A percentile compares a stretch with the other conserved stretches of the same genome.
Evolutionary conservation across 805 yeast genomes (phyloP).

Genomic region (Wickerhamia fluorescens): DNA sequence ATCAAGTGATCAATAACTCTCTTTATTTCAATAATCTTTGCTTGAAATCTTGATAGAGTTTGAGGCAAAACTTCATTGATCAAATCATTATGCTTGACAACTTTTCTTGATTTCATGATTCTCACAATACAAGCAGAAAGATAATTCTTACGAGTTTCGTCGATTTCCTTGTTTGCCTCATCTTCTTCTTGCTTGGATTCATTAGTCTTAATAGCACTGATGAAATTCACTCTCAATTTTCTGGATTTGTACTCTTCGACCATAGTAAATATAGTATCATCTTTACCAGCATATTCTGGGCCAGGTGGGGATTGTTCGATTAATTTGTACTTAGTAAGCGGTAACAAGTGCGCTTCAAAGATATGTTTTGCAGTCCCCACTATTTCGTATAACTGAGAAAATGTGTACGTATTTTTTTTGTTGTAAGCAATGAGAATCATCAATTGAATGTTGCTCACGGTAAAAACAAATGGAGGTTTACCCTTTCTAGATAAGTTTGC

Average conservation of each 20-base stretch:
- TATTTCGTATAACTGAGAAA: conserved; percentile 52
- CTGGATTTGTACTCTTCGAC: conserved; percentile 81
- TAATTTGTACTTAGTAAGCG: conserved; percentile 73
- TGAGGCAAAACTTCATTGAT: conserved; percentile 86
- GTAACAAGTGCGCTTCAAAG: conserved; percentile 70
- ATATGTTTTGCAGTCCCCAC: conserved; percentile 63
- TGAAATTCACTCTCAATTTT: conserved; percentile 76
- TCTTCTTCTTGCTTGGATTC: conserved; percentile 66
- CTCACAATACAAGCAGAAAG: conserved; percentile 92
- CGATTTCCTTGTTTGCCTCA: conserved; percentile 72
- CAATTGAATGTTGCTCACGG: conserved; percentile 81
- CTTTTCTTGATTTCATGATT: conserved; percentile 90
- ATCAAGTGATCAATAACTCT: conserved; percentile 77
- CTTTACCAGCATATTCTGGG: conserved; percentile 37
- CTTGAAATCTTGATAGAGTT: conserved; percentile 74
- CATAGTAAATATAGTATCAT: conserved; percentile 55
- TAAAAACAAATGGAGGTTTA: conserved; percentile 72
- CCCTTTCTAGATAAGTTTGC: conserved; percentile 79
- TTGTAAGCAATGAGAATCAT: conserved; percentile 82
- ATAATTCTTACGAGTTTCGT: conserved; percentile 78
- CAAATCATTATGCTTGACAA: conserved; percentile 67
- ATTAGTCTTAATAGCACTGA: conserved; percentile 44
- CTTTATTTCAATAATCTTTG: conserved; percentile 81
- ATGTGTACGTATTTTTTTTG: conserved; percentile 51
- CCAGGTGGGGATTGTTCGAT: conserved; percentile 62